These are phyloP conservation scores for Bryoerythrophyllum caledonicum DNA, from an alignment of 225 moss, liverwort and hornwort species.

Conservation along the genomic window DNA sequence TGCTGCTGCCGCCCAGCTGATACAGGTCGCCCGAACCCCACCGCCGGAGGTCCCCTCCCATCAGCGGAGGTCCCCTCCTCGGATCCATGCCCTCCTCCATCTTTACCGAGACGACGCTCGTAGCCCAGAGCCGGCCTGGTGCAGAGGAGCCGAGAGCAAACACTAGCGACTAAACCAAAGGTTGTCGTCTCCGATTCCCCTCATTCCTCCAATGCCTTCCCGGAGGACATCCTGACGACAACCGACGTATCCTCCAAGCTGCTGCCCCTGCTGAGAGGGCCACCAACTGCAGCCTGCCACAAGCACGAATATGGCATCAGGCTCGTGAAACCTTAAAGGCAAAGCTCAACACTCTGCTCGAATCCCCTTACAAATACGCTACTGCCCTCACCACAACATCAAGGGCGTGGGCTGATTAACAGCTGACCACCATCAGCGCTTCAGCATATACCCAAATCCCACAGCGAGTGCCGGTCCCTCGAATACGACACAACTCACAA, in stretches of 20 bases:
- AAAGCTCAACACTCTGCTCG: background rate
- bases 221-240: conserved; percentile 4
- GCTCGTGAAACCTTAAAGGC: background rate
- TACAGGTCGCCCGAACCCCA: conserved; percentile 63
- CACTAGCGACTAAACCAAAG: conserved; percentile 13
- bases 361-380: background rate
- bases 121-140: background rate
- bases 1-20: conserved; percentile 57
- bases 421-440: background rate
- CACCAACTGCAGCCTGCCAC: conserved; percentile 12
- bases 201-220: conserved; percentile 20
- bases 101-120: background rate
- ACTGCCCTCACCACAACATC: background rate
- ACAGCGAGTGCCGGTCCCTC: too few species aligned
- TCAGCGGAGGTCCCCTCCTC: conserved; percentile 56
- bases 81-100: conserved; percentile 76
- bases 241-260: background rate
- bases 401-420: background rate
- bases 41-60: conserved; percentile 42
- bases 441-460: background rate
- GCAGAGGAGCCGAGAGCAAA: conserved; percentile 9
- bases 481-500: too few species aligned
- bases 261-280: conserved; percentile 12
- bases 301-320: background rate
- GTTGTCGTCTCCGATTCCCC: conserved; percentile 18